These are phyloP conservation scores for Juncus inflexus DNA, from an alignment of 176 grass and related monocot species.

Conservation along the genomic window DNA sequence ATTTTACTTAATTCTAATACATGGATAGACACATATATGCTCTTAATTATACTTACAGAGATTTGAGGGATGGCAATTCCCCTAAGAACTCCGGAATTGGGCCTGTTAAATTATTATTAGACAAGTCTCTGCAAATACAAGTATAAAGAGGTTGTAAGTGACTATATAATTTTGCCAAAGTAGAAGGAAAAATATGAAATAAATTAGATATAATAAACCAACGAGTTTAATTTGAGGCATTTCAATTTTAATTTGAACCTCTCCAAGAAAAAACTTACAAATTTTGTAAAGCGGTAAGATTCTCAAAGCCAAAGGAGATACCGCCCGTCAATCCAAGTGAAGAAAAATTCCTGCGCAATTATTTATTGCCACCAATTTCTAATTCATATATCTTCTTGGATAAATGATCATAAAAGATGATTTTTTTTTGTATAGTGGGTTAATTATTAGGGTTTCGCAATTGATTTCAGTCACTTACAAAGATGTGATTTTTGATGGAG, in stretches of 20 bases:
- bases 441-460: too few species aligned
- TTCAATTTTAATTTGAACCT: not conserved
- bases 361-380: too few species aligned
- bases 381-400: too few species aligned
- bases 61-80: slow-evolving; percentile 30
- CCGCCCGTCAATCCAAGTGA: slow-evolving; percentile 26
- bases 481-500: too few species aligned
- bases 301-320: slow-evolving; percentile 19
- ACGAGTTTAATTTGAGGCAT: not conserved
- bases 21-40: too few species aligned
- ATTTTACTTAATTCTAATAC: not conserved
- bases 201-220: not conserved
- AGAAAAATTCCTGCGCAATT: slow-evolving; percentile 41
- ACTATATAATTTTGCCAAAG: slow-evolving; percentile 3
- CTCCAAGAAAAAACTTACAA: slow-evolving; percentile 28
- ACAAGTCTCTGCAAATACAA: slow-evolving; percentile 30
- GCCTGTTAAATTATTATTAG: slow-evolving; percentile 32
- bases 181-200: not conserved
- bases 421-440: too few species aligned
- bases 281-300: slow-evolving; percentile 27
- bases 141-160: not conserved
- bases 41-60: slow-evolving; percentile 26
- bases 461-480: too few species aligned
- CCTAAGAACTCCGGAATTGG: slow-evolving; percentile 28
- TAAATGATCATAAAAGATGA: too few species aligned